phyloP scores from a whole-genome alignment of 768 basidiomycete genomes.

The Porphyrellus cyaneotinctus region DNA sequence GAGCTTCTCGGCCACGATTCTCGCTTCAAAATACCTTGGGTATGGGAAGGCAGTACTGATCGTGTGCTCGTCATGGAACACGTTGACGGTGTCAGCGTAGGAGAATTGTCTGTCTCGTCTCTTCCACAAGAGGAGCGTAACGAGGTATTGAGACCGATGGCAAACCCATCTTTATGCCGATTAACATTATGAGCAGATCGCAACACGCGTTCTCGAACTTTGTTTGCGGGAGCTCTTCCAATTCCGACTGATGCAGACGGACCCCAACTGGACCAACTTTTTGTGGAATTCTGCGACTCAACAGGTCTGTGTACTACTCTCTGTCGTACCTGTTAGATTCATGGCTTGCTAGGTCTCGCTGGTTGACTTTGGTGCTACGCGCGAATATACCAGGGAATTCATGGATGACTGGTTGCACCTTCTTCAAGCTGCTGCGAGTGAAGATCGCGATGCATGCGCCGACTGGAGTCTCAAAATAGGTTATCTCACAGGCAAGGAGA shows the following conservation, averaged over 20 bases:
- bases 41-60: conserved; percentile 76
- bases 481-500: conserved; percentile 88
- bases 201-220: conserved; percentile 72
- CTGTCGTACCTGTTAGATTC: not conserved
- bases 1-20: conserved; percentile 51
- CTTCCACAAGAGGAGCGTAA: conserved; percentile 65
- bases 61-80: conserved; percentile 88
- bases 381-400: conserved; percentile 79
- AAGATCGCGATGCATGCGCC: conserved; percentile 63
- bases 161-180: not conserved
- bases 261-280: conserved; percentile 99
- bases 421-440: conserved; percentile 72
- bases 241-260: conserved; percentile 95
- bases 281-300: conserved; percentile 70
- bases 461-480: conserved; percentile 77
- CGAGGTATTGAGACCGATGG: conserved; percentile 47
- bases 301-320: conserved; percentile 41
- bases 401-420: conserved; percentile 84
- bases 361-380: conserved; percentile 94
- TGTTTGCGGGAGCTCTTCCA: conserved; percentile 89
- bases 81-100: conserved; percentile 78
- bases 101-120: conserved; percentile 51
- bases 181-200: conserved; percentile 55
- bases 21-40: conserved; percentile 82
- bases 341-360: conserved; percentile 57